Conservation (phyloP, 192 early-diverging fungal genomes). For the Coemansia sp. region DNA sequence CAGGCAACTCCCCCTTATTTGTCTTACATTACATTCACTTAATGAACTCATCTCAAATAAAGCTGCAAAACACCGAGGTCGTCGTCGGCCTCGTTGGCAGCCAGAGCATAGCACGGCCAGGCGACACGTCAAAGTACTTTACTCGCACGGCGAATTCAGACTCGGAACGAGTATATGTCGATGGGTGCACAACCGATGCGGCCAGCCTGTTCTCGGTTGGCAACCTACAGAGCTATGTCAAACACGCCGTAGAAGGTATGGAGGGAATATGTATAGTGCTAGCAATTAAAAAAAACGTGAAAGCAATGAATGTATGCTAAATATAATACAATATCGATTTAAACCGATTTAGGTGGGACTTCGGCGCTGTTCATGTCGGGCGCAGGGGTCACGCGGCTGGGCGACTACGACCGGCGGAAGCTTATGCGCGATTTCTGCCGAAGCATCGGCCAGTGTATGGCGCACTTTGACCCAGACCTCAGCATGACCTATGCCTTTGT, state of each 20-base stretch:
- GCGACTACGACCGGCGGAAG: constrained; percentile 41
- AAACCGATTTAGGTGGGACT: constrained; percentile 29
- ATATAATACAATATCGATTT: not conserved
- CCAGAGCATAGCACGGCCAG: constrained; percentile 30
- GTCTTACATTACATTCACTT: not conserved
- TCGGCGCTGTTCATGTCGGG: constrained; percentile 49
- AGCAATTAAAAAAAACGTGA: not conserved
- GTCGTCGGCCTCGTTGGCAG: constrained; percentile 36
- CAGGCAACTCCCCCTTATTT: not conserved
- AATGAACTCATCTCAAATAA: constrained; percentile 26
- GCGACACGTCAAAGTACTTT: constrained; percentile 53
- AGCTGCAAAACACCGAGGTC: constrained; percentile 48
- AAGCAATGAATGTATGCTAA: not conserved
- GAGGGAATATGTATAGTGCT: not conserved
- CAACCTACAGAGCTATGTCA: constrained; percentile 29
- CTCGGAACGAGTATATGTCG: constrained; percentile 38
- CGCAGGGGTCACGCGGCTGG: constrained; percentile 28
- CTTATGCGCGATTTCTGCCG: constrained; percentile 31
- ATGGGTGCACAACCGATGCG: constrained; percentile 39
- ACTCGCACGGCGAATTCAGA: constrained; percentile 3
- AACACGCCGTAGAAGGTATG: constrained; percentile 42
- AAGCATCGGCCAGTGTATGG: constrained; percentile 34
- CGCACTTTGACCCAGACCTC: constrained; percentile 38
- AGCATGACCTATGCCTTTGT: constrained; percentile 53
- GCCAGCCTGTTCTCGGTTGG: constrained; percentile 18